Percentiles rank a stretch among this genome's conserved stretches.
phyloP scores from a whole-genome alignment of 495 filamentous ascomycete genomes.

The Lindgomyces ingoldianus region DNA sequence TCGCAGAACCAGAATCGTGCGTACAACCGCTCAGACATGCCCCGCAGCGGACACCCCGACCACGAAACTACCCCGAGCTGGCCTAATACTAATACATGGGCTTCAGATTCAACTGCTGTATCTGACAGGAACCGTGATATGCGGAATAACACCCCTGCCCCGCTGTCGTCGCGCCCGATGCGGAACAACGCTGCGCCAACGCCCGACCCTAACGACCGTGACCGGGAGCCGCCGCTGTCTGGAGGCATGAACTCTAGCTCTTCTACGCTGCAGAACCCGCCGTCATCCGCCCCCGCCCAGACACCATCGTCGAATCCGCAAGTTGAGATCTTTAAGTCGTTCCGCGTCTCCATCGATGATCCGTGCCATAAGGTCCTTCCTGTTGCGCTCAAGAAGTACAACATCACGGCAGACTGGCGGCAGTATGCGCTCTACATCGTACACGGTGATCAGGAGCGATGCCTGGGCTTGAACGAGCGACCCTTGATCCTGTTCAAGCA shows the following conservation, averaged over 20 bases:
- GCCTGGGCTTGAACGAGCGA: constrained; percentile 85
- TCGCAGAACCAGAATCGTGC: constrained; percentile 31
- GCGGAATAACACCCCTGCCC: constrained; percentile 47
- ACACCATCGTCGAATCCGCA: constrained; percentile 52
- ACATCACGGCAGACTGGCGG: constrained; percentile 95
- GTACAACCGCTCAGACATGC: constrained; percentile 28
- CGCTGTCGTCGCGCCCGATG: constrained; percentile 20
- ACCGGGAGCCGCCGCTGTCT: constrained; percentile 45
- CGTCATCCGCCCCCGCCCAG: constrained; percentile 50
- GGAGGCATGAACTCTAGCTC: constrained; percentile 46
- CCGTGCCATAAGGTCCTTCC: constrained; percentile 96
- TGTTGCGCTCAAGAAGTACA: constrained; percentile 94
- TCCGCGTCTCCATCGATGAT: constrained; percentile 95
- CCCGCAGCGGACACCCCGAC: constrained; percentile 35
- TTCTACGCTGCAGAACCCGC: constrained; percentile 3
- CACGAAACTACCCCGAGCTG: constrained; percentile 49
- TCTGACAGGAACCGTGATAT: constrained; percentile 26
- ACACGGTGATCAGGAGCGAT: constrained; percentile 94
- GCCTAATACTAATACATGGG: constrained; percentile 29
- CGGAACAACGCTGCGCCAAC: constrained; percentile 51
- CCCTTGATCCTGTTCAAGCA: constrained; percentile 97
- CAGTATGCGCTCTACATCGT: constrained; percentile 98
- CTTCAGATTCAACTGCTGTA: constrained; percentile 27
- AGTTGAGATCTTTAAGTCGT: constrained; percentile 97
- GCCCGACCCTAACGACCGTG: constrained; percentile 52